Conservation (phyloP, 2,329 filamentous ascomycete species). For the Chaetomium sp. region DNA sequence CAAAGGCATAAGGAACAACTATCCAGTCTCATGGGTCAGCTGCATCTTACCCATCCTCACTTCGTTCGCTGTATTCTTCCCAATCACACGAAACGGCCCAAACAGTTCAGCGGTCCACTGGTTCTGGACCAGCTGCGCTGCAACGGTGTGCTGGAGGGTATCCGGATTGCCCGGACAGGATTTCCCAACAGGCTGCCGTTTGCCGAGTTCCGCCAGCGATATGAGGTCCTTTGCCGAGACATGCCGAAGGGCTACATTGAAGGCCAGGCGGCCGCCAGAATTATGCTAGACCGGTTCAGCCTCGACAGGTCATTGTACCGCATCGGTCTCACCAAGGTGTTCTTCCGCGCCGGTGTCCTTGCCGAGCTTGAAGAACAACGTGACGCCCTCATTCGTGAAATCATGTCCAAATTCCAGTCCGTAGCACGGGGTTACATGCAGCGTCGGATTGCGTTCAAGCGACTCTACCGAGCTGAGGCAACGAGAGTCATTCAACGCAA, state of each 20-base stretch:
- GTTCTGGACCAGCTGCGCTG: conserved; percentile 96
- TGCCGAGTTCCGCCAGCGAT: conserved; percentile 87
- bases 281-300: conserved; percentile 84
- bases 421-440: conserved; percentile 85
- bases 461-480: conserved; percentile 88
- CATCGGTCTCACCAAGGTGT: conserved; percentile 93
- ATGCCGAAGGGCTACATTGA: conserved; percentile 90
- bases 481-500: conserved; percentile 93
- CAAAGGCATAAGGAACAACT: conserved; percentile 97
- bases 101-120: conserved; percentile 84
- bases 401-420: conserved; percentile 90
- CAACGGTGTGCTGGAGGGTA: conserved; percentile 98
- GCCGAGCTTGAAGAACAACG: conserved; percentile 95
- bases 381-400: conserved; percentile 85
- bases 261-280: conserved; percentile 73
- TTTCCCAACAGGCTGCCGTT: conserved; percentile 93
- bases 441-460: conserved; percentile 82
- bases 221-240: conserved; percentile 84
- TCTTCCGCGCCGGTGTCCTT: conserved; percentile 92
- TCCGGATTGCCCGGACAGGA: conserved; percentile 90
- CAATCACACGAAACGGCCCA: conserved; percentile 95
- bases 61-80: conserved; percentile 97
- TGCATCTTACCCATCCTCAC: conserved; percentile 94
- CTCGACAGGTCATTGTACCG: conserved; percentile 83
- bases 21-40: conserved; percentile 88